Conservation (phyloP, 805 yeast genomes). For the Wickerhamomyces canadensis region DNA sequence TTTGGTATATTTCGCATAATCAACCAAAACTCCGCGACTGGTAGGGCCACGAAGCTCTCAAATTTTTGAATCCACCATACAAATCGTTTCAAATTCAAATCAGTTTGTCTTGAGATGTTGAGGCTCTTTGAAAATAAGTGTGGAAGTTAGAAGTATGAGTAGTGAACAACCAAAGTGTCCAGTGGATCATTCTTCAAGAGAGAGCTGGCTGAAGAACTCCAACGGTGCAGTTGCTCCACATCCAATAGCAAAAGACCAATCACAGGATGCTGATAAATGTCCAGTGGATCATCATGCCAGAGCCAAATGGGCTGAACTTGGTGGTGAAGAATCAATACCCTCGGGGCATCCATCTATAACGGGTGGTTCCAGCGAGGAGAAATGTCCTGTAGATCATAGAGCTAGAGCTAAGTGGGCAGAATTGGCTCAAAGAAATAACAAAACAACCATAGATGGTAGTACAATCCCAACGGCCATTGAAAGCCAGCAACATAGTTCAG, state of each 20-base stretch:
- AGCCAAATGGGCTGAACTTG: conserved; percentile 47
- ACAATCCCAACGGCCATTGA: conserved; percentile 15
- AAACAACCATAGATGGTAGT: conserved; percentile 19
- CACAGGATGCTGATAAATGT: conserved; percentile 36
- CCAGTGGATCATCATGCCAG: conserved; percentile 68
- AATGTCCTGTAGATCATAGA: conserved; percentile 66
- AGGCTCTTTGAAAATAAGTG: neutral
- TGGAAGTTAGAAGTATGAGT: neutral
- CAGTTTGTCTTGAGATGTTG: neutral
- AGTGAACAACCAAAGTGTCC: conserved; percentile 34
- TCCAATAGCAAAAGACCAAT: conserved; percentile 14
- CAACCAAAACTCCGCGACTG: neutral
- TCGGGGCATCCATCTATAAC: neutral
- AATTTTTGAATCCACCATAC: neutral
- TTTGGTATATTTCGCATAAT: neutral
- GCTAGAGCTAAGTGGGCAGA: conserved; percentile 56
- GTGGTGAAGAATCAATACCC: conserved; percentile 15
- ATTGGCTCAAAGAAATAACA: conserved; percentile 14
- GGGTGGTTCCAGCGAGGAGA: conserved; percentile 20
- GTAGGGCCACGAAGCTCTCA: neutral
- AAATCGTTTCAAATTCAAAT: neutral
- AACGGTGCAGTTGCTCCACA: conserved; percentile 9
- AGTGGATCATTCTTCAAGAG: conserved; percentile 39
- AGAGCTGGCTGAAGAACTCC: conserved; percentile 6
- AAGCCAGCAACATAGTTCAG: conserved; percentile 40